These are phyloP conservation scores for Heritiera fomes DNA, from an alignment of 345 rosid species.

Conservation along the genomic window DNA sequence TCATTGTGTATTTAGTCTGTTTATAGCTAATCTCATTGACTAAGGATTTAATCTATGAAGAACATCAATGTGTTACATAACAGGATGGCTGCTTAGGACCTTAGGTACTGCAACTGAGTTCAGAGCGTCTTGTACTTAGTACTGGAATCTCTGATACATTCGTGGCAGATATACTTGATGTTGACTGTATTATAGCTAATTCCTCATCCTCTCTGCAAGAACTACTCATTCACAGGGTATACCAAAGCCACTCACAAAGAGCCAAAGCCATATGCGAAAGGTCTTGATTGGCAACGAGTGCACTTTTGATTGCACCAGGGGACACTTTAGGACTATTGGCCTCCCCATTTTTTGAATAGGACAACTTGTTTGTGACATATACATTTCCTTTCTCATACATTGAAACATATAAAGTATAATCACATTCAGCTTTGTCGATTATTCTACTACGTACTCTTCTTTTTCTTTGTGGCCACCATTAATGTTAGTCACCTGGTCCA, in stretches of 20 bases:
- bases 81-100: neutral
- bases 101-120: neutral
- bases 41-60: neutral
- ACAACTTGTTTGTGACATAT: neutral
- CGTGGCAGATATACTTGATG: neutral
- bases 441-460: neutral
- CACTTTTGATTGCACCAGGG: slow-evolving; percentile 21
- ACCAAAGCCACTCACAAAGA: slow-evolving; percentile 18
- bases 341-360: slow-evolving; percentile 12
- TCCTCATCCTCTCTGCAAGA: neutral
- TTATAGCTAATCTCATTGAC: neutral
- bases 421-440: slow-evolving; percentile 15
- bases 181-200: slow-evolving; percentile 8
- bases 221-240: neutral
- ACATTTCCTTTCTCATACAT: slow-evolving; percentile 2
- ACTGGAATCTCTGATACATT: neutral
- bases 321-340: slow-evolving; percentile 23
- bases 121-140: neutral
- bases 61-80: neutral
- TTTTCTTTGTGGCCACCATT: slow-evolving; percentile 15
- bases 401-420: neutral
- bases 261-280: slow-evolving; percentile 3
- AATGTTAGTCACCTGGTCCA: slow-evolving; percentile 1
- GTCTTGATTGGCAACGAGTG: slow-evolving; percentile 18
- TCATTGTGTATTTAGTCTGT: neutral